Percentiles rank a stretch among this genome's conserved stretches.
Conservation (phyloP, 257 asterid species). For the Solanum chmielewskii region DNA sequence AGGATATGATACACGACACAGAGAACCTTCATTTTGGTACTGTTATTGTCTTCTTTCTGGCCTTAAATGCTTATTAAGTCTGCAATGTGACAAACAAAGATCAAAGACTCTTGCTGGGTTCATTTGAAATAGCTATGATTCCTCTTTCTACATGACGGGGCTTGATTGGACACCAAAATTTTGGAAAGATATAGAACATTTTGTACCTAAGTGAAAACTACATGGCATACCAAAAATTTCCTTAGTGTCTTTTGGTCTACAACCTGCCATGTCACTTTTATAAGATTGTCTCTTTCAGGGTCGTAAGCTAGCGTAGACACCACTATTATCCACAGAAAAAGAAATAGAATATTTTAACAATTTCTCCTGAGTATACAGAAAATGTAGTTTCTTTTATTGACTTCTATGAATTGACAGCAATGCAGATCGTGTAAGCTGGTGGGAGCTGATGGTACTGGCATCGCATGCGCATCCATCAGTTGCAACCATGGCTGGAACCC, state of each 20-base stretch:
- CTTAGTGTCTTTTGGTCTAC: neutral
- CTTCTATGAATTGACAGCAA: conserved; percentile 41
- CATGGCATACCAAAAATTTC: neutral
- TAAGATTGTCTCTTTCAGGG: neutral
- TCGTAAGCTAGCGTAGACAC: neutral
- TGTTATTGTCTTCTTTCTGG: neutral
- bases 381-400: neutral
- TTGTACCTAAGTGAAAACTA: neutral
- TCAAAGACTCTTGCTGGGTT: neutral
- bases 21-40: conserved; percentile 89
- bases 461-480: conserved; percentile 93
- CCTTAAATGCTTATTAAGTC: neutral
- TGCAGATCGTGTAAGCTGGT: conserved; percentile 85
- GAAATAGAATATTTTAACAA: neutral
- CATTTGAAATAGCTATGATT: neutral
- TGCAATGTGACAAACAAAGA: neutral
- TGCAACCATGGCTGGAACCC: conserved; percentile 86
- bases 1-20: conserved; percentile 64
- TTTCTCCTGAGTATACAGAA: neutral
- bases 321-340: neutral
- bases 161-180: neutral
- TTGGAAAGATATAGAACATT: neutral
- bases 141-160: neutral
- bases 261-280: neutral
- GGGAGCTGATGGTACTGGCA: conserved; percentile 77